A percentile compares a stretch with the other conserved stretches of the same genome.
Conservation (phyloP, 108 stramenopile species). For the Cyclotella baltica region DNA sequence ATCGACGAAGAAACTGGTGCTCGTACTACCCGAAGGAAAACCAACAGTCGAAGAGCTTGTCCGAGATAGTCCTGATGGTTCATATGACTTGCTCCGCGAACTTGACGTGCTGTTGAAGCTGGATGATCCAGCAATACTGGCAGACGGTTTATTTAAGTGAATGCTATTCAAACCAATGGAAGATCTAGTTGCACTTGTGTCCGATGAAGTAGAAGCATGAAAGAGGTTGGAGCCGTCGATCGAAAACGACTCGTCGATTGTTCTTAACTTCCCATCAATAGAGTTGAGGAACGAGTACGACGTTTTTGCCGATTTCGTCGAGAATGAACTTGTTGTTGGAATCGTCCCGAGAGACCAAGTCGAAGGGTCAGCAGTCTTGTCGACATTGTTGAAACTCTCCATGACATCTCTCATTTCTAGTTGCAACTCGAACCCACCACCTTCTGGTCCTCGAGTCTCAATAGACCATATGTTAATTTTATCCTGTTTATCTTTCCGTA, state of each 20-base stretch:
- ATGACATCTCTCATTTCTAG: slow-evolving; percentile 10
- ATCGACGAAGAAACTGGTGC: no score
- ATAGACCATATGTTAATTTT: neutral
- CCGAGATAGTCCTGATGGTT: no score
- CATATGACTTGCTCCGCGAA: neutral
- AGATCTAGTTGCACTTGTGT: neutral
- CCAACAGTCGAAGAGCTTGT: no score
- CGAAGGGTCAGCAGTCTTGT: neutral
- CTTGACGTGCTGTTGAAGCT: neutral
- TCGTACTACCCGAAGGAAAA: no score
- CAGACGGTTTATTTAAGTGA: no score
- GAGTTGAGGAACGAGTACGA: slow-evolving; percentile 1
- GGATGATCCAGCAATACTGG: neutral
- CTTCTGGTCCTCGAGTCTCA: neutral
- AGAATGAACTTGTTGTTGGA: neutral
- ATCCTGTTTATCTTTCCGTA: slow-evolving; percentile 6
- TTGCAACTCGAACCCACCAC: slow-evolving; percentile 21
- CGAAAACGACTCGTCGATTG: neutral
- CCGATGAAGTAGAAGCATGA: neutral
- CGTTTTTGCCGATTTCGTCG: neutral
- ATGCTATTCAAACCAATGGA: neutral
- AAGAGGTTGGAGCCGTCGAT: neutral
- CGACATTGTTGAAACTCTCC: neutral
- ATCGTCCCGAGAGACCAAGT: slow-evolving; percentile 12
- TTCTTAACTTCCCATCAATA: neutral